Conservation (phyloP, 2,329 filamentous ascomycete genomes). For the Talaromyces islandicus region DNA sequence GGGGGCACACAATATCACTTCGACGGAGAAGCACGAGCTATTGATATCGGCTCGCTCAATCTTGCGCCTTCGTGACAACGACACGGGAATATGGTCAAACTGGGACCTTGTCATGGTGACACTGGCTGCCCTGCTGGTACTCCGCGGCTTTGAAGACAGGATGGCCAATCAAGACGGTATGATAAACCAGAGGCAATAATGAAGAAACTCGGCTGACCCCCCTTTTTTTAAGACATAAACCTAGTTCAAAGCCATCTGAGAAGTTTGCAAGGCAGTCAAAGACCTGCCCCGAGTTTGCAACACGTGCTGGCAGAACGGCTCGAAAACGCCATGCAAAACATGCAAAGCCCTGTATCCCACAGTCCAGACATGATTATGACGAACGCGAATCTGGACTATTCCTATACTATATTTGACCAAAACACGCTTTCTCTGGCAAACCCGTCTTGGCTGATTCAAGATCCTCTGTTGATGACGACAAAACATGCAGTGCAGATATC, state of each 20-base stretch:
- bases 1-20: slow-evolving; percentile 20
- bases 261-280: slow-evolving; percentile 18
- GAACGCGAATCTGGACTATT: slow-evolving; percentile 16
- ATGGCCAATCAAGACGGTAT: slow-evolving; percentile 23
- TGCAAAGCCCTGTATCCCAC: slow-evolving; percentile 24
- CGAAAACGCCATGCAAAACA: slow-evolving; percentile 21
- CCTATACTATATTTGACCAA: slow-evolving; percentile 27
- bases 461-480: slow-evolving; percentile 1
- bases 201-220: background rate
- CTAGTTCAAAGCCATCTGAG: slow-evolving; percentile 21
- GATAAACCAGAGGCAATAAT: background rate
- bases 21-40: slow-evolving; percentile 21
- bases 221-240: slow-evolving; percentile 14
- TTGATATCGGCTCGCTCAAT: slow-evolving; percentile 25
- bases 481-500: slow-evolving; percentile 4
- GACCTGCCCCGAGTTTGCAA: slow-evolving; percentile 20
- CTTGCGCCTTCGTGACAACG: slow-evolving; percentile 21
- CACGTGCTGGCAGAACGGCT: slow-evolving; percentile 19
- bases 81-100: slow-evolving; percentile 26
- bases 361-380: slow-evolving; percentile 16
- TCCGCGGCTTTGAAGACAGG: background rate
- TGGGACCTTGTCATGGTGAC: slow-evolving; percentile 23
- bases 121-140: slow-evolving; percentile 1
- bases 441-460: slow-evolving; percentile 22
- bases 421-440: slow-evolving; percentile 24